These are phyloP conservation scores for Aspergillus sp. DNA, from an alignment of 2,329 filamentous ascomycete species.

Conservation along the genomic window DNA sequence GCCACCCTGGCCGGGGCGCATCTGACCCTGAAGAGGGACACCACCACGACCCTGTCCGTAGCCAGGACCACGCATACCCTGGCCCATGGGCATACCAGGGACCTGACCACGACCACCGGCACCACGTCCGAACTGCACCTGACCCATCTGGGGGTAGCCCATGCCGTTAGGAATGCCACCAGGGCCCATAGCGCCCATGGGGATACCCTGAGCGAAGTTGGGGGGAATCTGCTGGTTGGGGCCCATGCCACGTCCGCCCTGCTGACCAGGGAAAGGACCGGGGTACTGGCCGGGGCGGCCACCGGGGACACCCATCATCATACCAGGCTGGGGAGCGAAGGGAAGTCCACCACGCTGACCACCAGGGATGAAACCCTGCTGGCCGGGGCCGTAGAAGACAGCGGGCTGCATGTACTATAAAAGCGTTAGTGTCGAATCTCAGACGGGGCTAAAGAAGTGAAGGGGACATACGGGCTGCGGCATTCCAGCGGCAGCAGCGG, in stretches of 20 bases:
- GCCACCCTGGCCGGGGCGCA: conserved; percentile 40
- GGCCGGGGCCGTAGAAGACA: conserved; percentile 85
- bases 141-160: conserved; percentile 75
- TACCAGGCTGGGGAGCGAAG: conserved; percentile 55
- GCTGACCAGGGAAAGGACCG: conserved; percentile 74
- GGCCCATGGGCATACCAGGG: conserved; percentile 67
- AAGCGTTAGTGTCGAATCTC: conserved; percentile 11
- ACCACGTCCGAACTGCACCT: conserved; percentile 71
- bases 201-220: conserved; percentile 73
- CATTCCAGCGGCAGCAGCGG: conserved; percentile 84
- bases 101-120: conserved; percentile 68
- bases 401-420: conserved; percentile 75
- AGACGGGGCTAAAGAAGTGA: not conserved
- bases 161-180: conserved; percentile 74
- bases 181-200: conserved; percentile 59
- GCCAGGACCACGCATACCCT: conserved; percentile 46
- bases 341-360: conserved; percentile 60
- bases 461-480: conserved; percentile 54
- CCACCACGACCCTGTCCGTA: conserved; percentile 45
- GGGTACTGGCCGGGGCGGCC: conserved; percentile 85
- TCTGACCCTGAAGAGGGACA: conserved; percentile 39
- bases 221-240: conserved; percentile 81
- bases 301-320: conserved; percentile 65
- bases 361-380: conserved; percentile 55
- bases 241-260: conserved; percentile 81